Conservation (phyloP, 2,329 filamentous ascomycete species). For the Ceratocystis diversiconidia region DNA sequence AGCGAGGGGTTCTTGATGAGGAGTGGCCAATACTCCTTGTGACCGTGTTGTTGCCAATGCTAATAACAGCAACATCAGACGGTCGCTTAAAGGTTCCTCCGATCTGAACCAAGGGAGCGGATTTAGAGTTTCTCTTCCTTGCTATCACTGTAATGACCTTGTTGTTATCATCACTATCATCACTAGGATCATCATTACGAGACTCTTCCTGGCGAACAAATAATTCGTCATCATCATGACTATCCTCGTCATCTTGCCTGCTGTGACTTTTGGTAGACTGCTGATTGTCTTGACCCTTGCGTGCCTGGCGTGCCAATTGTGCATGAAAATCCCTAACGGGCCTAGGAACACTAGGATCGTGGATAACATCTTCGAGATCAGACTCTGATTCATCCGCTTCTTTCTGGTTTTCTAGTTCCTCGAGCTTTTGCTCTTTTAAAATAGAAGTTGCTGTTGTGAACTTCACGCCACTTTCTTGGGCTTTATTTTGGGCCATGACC, state of each 20-base stretch:
- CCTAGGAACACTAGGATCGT: constrained; percentile 18
- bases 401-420: not conserved
- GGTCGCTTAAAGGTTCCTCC: constrained; percentile 33
- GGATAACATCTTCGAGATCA: constrained; percentile 11
- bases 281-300: constrained; percentile 9
- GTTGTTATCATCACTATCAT: constrained; percentile 1
- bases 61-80: constrained; percentile 58
- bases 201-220: constrained; percentile 9
- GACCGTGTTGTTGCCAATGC: constrained; percentile 53
- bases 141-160: not conserved
- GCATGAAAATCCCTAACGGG: constrained; percentile 27
- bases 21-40: constrained; percentile 45
- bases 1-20: not conserved
- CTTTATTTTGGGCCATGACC: not conserved
- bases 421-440: constrained; percentile 4
- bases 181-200: constrained; percentile 24
- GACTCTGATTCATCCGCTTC: constrained; percentile 7
- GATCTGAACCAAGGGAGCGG: not conserved
- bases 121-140: not conserved
- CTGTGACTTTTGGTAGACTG: constrained; percentile 19
- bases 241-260: constrained; percentile 20
- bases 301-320: constrained; percentile 21
- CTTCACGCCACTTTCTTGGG: not conserved
- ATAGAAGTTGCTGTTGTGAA: constrained; percentile 9
- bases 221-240: constrained; percentile 18